Base-by-base conservation (phyloP, 202 grass and related monocot species). In the Bolboschoenoplectus hybrid region DNA sequence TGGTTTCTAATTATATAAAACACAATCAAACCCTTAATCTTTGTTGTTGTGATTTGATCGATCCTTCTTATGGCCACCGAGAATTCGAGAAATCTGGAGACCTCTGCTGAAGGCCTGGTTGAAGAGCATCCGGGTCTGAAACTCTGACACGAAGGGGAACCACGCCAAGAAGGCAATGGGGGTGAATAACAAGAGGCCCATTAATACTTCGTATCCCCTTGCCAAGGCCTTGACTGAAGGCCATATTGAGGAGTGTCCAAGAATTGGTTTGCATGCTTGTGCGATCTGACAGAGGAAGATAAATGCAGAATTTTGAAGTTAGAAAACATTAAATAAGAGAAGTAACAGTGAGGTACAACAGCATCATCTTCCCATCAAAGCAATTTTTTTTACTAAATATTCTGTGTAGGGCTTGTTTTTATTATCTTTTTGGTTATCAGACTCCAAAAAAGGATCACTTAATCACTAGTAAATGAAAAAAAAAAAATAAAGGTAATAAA, bases 51-150 rank as follows among this genome's bases (percentile, higher is more conserved):
- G 84, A 55, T 86, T 87, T 7, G 89, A 62, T 36, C 89, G 83
- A 63, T 94, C 89, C 72, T 97, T 94, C 91, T 97, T 97, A 81
- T 92, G 90, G 1, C 94, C 94, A 8, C 90, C 92, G 0, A 97
- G 88, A 81, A 97, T 97, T 71, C 91, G 92, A 49, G 92, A 94
- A 56, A 97, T 97, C 67, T 97, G 94, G 61, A 97, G 75, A 9
- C 92, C 92, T 61, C 57, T 61, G 57, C 57, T 61, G 57, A 61
- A 61, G 16, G 57, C 57, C 57, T 61, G 57, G 57, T 90, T 94
- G 89, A 97, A 97, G 7, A 97, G 90, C 90, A 93, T 90, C 82
- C 94, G 83, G 1, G 94, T 94, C 82, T 97, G 92, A 88, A 97
- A 97, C 66, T 97, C 94, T 0, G 94, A 97, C 20, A 97, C 91